phyloP scores from a whole-genome alignment of 1,284 basidiomycete species.

The Trichosporon faecale region DNA sequence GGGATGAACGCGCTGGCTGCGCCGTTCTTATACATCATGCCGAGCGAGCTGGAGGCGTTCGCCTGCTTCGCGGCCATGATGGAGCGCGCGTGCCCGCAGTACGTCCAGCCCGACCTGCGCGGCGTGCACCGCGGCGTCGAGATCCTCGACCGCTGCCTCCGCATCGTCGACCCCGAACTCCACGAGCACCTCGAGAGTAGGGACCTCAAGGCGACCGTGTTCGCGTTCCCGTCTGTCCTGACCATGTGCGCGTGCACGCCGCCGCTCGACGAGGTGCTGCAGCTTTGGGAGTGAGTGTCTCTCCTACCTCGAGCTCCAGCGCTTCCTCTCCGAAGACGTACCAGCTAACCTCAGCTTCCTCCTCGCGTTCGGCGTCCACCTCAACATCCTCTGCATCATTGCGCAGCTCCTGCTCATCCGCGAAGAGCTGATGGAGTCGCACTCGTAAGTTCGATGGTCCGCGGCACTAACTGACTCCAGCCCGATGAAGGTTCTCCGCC shows the following conservation, averaged over 20 bases:
- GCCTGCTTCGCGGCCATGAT: slow-evolving; percentile 93
- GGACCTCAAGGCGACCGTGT: slow-evolving; percentile 95
- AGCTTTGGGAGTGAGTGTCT: slow-evolving; percentile 73
- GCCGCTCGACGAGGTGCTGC: slow-evolving; percentile 86
- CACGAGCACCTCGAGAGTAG: slow-evolving; percentile 77
- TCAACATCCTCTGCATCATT: slow-evolving; percentile 94
- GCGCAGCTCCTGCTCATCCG: slow-evolving; percentile 88
- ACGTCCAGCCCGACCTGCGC: slow-evolving; percentile 90
- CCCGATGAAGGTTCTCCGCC: slow-evolving; percentile 92
- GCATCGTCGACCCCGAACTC: slow-evolving; percentile 82
- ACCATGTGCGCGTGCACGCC: slow-evolving; percentile 96
- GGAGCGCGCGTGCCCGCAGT: slow-evolving; percentile 85
- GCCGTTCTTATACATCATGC: slow-evolving; percentile 93
- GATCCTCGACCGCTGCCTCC: slow-evolving; percentile 87
- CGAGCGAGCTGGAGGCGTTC: slow-evolving; percentile 93
- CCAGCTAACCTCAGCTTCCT: slow-evolving; percentile 60
- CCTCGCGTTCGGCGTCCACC: slow-evolving; percentile 89
- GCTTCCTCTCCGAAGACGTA: neutral
- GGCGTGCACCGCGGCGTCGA: slow-evolving; percentile 91
- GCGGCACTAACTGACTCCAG: slow-evolving; percentile 53
- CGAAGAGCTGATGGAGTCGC: slow-evolving; percentile 77
- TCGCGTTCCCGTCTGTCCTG: slow-evolving; percentile 93
- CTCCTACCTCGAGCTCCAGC: neutral
- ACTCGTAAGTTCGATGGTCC: slow-evolving; percentile 60
- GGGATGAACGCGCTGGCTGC: slow-evolving; percentile 99